Conservation (phyloP, 306 rosid genomes). For the Medicago truncatula region MtrunA17r5.0-ANR NC_053048.1:40098001-40098500, state of each 20-base stretch:
- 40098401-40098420: constrained; percentile 32
- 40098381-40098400: constrained; percentile 33
- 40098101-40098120: constrained; percentile 3
- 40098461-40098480: background rate
- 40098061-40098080: background rate
- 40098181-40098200: constrained; percentile 30
- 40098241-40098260: background rate
- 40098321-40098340: constrained; percentile 2
- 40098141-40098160: constrained; percentile 45
- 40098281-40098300: constrained; percentile 14
- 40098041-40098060: constrained; percentile 46
- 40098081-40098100: constrained; percentile 40
- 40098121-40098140: constrained; percentile 1
- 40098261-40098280: constrained; percentile 43
- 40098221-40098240: constrained; percentile 21
- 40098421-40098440: constrained; percentile 28
- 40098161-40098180: constrained; percentile 19
- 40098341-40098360: background rate
- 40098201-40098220: constrained; percentile 28
- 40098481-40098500: constrained; percentile 5
- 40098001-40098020: constrained; percentile 16
- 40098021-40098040: constrained; percentile 47
- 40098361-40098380: constrained; percentile 18
- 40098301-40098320: background rate
- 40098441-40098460: constrained; percentile 35